Evolutionary conservation across 2,329 filamentous ascomycete species (phyloP).

Genomic region (Cladosporium oxysporum): DNA sequence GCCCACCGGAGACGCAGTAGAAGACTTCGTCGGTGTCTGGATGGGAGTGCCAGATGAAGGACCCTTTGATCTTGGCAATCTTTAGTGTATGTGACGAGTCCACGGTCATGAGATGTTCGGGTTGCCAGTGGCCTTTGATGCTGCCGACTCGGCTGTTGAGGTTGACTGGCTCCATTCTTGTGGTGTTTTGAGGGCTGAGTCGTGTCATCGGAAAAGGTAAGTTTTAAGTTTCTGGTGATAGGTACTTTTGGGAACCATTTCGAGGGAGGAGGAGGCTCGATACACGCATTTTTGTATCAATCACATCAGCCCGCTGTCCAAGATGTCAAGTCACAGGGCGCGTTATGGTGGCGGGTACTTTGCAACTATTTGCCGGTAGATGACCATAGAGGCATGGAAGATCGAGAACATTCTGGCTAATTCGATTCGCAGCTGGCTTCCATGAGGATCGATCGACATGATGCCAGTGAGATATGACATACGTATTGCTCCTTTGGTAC

Average conservation of each 20-base stretch:
- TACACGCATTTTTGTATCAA: background rate
- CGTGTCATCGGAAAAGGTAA: background rate
- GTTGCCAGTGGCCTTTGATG: conserved; percentile 26
- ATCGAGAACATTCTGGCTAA: background rate
- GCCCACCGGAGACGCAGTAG: conserved; percentile 40
- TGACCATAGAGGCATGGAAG: background rate
- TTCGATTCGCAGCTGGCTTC: background rate
- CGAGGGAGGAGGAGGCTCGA: background rate
- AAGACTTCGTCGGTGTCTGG: conserved; percentile 47
- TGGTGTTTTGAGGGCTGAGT: background rate
- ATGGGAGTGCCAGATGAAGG: conserved; percentile 47
- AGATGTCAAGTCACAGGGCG: conserved; percentile 9
- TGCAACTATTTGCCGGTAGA: background rate
- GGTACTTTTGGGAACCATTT: background rate
- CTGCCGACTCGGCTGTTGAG: conserved; percentile 31
- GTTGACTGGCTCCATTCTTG: conserved; percentile 19
- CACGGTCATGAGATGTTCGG: conserved; percentile 23
- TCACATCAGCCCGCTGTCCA: background rate
- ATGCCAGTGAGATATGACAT: background rate
- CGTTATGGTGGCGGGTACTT: background rate
- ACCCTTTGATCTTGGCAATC: conserved; percentile 43
- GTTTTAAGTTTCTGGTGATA: background rate
- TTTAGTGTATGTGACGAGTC: conserved; percentile 45
- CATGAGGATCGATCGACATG: background rate
- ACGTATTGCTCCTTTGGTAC: background rate